A percentile compares a stretch with the other conserved stretches of the same genome.
phyloP scores from a whole-genome alignment of 1,284 basidiomycete species.

The Amylostereum chailletii region DNA sequence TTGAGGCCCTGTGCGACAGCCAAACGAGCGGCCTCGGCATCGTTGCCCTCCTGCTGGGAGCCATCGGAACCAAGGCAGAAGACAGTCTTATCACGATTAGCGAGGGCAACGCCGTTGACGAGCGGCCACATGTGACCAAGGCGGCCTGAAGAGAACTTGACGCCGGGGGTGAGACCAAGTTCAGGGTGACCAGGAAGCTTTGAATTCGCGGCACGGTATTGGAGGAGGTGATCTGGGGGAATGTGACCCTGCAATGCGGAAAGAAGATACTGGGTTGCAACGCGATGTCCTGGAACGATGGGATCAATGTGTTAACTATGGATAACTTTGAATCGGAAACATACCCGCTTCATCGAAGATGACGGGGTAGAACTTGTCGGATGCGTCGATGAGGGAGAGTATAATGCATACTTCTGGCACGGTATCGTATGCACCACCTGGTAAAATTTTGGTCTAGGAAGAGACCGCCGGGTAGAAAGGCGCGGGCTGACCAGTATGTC shows the following conservation, averaged over 20 bases:
- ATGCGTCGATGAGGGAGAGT: constrained; percentile 59
- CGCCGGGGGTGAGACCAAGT: constrained; percentile 75
- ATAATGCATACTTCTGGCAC: constrained; percentile 75
- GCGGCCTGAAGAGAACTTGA: constrained; percentile 83
- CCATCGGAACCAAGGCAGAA: constrained; percentile 83
- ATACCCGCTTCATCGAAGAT: constrained; percentile 73
- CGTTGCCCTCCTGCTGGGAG: constrained; percentile 83
- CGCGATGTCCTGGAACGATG: constrained; percentile 61
- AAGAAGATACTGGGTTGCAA: constrained; percentile 79
- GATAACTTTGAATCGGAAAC: constrained; percentile 14
- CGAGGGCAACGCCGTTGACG: constrained; percentile 76
- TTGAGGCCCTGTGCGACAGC: constrained; percentile 76
- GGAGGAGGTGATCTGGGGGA: constrained; percentile 66
- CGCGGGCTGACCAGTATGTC: constrained; percentile 55
- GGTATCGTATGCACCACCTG: constrained; percentile 79
- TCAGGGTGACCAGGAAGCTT: constrained; percentile 83
- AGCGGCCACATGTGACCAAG: constrained; percentile 79
- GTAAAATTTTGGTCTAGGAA: not conserved
- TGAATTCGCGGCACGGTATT: constrained; percentile 77
- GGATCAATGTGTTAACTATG: not conserved
- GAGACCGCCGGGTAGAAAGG: constrained; percentile 1
- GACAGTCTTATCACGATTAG: constrained; percentile 65
- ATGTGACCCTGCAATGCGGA: constrained; percentile 67
- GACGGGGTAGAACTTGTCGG: constrained; percentile 54
- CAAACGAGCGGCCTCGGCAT: constrained; percentile 79